Evolutionary conservation across 1,139 yeast species (phyloP).

Genomic region (Geotrichum carabidarum): DNA sequence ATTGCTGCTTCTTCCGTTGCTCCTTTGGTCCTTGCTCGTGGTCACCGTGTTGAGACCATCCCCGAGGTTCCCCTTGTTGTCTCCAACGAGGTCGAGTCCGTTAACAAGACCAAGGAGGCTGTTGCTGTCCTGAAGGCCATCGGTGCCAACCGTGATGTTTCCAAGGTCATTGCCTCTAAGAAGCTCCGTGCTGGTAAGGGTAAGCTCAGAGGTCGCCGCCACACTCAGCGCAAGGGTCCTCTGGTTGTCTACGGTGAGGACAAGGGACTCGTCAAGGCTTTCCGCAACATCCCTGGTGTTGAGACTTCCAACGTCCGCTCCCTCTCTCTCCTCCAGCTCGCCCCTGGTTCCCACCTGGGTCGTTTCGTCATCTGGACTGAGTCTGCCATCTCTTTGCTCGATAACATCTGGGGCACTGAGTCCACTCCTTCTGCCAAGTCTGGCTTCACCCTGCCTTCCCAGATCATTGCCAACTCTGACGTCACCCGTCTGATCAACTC

Average conservation of each 20-base stretch:
- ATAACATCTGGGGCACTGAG: constrained; percentile 95
- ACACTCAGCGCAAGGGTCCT: constrained; percentile 99
- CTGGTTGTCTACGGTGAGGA: constrained; percentile 97
- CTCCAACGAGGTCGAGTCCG: constrained; percentile 85
- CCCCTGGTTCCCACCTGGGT: constrained; percentile 99
- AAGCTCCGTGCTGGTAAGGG: constrained; percentile 99
- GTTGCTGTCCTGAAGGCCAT: constrained; percentile 96
- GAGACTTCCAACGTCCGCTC: constrained; percentile 92
- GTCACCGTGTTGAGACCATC: constrained; percentile 98
- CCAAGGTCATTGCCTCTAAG: constrained; percentile 97
- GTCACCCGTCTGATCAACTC: constrained; percentile 97
- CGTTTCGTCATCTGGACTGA: constrained; percentile 99
- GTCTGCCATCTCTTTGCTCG: constrained; percentile 94
- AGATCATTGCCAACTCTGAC: constrained; percentile 94
- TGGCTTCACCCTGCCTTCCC: constrained; percentile 86
- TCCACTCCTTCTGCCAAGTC: constrained; percentile 79
- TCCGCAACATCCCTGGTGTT: constrained; percentile 99
- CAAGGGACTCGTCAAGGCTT: constrained; percentile 96
- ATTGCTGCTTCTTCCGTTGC: constrained; percentile 99
- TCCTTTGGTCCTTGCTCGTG: constrained; percentile 98
- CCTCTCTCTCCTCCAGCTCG: constrained; percentile 95
- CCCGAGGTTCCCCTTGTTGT: constrained; percentile 99
- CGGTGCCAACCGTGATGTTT: constrained; percentile 98
- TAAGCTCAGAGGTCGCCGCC: constrained; percentile 99
- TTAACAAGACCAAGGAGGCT: constrained; percentile 97